Base-by-base conservation (phyloP, 257 asterid genomes). In the Solanum microdontum region DNA sequence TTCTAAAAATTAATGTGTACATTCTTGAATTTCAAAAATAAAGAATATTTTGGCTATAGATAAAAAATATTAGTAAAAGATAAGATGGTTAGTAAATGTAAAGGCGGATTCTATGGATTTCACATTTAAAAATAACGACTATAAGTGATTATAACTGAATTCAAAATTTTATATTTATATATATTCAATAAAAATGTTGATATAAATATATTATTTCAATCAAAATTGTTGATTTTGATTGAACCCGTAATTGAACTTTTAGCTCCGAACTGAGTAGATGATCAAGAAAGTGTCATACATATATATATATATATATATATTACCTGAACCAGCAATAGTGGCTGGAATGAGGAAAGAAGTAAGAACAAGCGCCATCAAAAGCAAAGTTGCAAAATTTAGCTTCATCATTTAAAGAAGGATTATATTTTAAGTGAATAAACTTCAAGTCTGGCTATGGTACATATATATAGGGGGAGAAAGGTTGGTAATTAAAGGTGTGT, bases 251-350 rank as follows among this genome's bases (percentile, higher is more conserved):
- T 1, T 48, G 0, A 5, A 48, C 60, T 14, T 48, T 48, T 48
- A 14, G 3, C 60, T 48, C 7, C 2, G 55, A 43, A 2, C 15
- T 13, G 1, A 43, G 4, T 72, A 82, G n/a, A 14, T 80, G 1
- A 24, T 8, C 15, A 43, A 24, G 15, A 45, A 45, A 30, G 28
- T 45, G 66, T 13, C 17, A 30, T 28, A 28, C 2, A 30, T 30
- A 30, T 30, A 30, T 30, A 30, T 30, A 30, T 40, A 40, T 10
- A 40, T 2, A 39, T 9, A 39, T 2, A 40, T 2, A 15, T 55
- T 66, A 92, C 93, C 76, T 75, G 92, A 88, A 86, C 75, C 91
- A 77, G 92, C 92, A 72, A 40, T 12, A 58, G 93, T 79, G 68
- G 90, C 8, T 39, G 89, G 84, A 11, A 91, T 40, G 84, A 92